These are phyloP conservation scores for Alectoria sarmentosa DNA, from an alignment of 495 filamentous ascomycete genomes.

Conservation along the genomic window DNA sequence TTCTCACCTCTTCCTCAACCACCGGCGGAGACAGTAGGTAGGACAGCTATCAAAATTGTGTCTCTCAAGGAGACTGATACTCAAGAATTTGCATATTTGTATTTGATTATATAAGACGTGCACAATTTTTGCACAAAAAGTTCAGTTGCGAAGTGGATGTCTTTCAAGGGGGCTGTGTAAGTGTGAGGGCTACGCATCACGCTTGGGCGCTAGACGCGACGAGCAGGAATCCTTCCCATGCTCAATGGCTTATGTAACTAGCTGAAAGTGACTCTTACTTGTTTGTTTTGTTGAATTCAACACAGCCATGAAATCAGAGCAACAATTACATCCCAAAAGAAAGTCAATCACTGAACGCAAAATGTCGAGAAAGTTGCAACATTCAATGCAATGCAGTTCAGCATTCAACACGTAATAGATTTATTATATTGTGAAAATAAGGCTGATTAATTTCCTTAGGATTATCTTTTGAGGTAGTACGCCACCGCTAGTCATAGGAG, in stretches of 20 bases:
- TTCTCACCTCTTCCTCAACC: conserved; percentile 2
- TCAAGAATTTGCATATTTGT: not conserved
- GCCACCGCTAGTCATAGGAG: no score
- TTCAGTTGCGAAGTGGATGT: not conserved
- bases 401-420: not conserved
- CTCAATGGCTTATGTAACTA: no score
- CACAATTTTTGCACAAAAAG: not conserved
- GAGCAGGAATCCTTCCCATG: not conserved
- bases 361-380: not conserved
- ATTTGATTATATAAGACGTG: not conserved
- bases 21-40: not conserved
- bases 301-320: no score
- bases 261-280: no score
- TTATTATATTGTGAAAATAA: no score
- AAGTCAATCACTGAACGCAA: not conserved
- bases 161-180: conserved; percentile 9
- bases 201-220: not conserved
- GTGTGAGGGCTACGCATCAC: not conserved
- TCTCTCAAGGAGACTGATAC: not conserved
- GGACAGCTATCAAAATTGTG: not conserved
- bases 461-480: no score
- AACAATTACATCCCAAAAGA: no score
- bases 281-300: no score
- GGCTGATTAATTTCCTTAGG: no score
- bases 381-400: not conserved